Percentiles rank a stretch among this genome's conserved stretches.
Evolutionary conservation across 345 rosid species (phyloP).

Genomic region (Hibiscus trionum): DNA sequence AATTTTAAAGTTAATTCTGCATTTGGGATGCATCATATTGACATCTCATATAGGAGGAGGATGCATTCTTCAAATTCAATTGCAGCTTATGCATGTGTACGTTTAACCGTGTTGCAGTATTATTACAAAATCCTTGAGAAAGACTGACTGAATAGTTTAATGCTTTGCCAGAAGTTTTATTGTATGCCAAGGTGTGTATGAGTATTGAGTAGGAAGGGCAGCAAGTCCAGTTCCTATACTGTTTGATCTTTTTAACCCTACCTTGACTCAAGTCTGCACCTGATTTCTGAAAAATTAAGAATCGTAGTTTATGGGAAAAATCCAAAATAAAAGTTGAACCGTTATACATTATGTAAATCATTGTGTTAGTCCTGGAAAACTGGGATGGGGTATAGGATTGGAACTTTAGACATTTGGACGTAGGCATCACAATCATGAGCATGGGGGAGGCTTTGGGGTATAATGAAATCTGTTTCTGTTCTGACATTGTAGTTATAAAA

Average conservation of each 20-base stretch:
- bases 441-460: background rate
- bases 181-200: background rate
- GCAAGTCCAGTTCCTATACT: background rate
- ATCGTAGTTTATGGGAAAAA: background rate
- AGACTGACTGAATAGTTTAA: background rate
- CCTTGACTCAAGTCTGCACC: background rate
- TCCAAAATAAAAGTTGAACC: background rate
- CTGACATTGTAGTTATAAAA: background rate
- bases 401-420: slow-evolving; percentile 1
- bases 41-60: background rate
- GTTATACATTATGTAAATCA: background rate
- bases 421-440: background rate
- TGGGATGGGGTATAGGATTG: background rate
- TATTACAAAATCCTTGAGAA: background rate
- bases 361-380: background rate
- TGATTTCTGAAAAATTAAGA: background rate
- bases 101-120: background rate
- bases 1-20: background rate
- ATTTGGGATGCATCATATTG: background rate
- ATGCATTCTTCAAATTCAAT: background rate
- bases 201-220: background rate
- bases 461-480: background rate
- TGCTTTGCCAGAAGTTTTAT: background rate
- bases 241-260: background rate
- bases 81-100: background rate